A percentile compares a stretch with the other conserved stretches of the same genome.
phyloP scores from a whole-genome alignment of 768 basidiomycete genomes.

The Rhodotorula diobovata region DNA sequence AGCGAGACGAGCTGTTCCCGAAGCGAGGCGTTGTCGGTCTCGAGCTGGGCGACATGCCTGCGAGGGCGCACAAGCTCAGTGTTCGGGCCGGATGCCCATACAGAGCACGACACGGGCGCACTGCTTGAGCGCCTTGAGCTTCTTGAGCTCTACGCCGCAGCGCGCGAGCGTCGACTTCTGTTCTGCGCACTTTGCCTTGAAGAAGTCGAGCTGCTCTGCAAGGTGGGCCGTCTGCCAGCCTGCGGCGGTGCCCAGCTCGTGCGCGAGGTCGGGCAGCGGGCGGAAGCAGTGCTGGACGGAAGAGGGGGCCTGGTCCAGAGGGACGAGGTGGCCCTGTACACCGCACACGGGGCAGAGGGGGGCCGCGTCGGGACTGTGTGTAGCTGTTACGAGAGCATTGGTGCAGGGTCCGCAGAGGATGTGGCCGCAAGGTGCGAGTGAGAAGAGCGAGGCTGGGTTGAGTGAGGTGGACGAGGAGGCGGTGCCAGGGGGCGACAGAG shows the following conservation, averaged over 20 bases:
- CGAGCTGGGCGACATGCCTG: slow-evolving; percentile 12
- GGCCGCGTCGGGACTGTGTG: neutral
- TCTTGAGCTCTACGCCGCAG: neutral
- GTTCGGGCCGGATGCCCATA: too few relatives aligned
- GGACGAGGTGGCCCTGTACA: neutral
- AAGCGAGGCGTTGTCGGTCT: slow-evolving; percentile 4
- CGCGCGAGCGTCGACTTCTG: slow-evolving; percentile 18
- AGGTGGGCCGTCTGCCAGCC: slow-evolving; percentile 18
- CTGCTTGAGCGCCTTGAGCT: slow-evolving; percentile 4
- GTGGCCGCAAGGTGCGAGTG: slow-evolving; percentile 22
- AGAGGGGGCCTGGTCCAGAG: neutral
- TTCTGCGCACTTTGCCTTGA: slow-evolving; percentile 18
- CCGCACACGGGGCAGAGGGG: slow-evolving; percentile 19
- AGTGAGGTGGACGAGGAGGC: neutral
- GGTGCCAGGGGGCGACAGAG: neutral
- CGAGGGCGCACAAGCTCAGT: neutral
- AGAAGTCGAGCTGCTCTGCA: slow-evolving; percentile 19
- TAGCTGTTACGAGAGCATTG: neutral
- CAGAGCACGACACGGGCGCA: neutral
- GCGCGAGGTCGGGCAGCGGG: neutral
- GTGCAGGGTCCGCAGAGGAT: slow-evolving; percentile 14
- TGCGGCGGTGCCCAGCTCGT: neutral
- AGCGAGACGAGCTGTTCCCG: slow-evolving; percentile 3
- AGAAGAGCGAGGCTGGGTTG: neutral
- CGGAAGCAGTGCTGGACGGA: slow-evolving; percentile 17